Evolutionary conservation across 345 rosid genomes (phyloP).

Genomic region (Corchorus olitorius): DNA sequence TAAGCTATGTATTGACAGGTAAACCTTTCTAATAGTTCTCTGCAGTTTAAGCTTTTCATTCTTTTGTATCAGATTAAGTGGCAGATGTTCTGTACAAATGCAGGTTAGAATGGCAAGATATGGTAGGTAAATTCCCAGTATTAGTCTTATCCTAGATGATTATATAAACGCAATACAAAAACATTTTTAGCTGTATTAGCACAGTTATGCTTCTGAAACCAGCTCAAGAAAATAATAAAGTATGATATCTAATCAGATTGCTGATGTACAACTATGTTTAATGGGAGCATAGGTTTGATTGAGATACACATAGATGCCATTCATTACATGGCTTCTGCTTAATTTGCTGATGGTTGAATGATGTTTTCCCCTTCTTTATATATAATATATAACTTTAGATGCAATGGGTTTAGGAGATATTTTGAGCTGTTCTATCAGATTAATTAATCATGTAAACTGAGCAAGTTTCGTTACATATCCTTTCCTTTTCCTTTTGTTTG

Average conservation of each 20-base stretch:
- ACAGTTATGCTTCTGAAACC: too few relatives aligned
- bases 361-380: not conserved
- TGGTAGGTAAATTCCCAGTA: not conserved
- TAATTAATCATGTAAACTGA: not conserved
- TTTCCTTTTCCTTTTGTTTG: too few relatives aligned
- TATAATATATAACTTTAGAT: not conserved
- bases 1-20: too few relatives aligned
- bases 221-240: too few relatives aligned
- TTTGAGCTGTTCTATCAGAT: not conserved
- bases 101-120: not conserved
- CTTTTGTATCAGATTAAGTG: not conserved
- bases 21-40: slow-evolving; percentile 20
- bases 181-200: not conserved
- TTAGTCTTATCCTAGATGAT: not conserved
- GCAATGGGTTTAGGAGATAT: too few relatives aligned
- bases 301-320: not conserved
- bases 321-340: not conserved
- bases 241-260: not conserved
- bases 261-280: not conserved
- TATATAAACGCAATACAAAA: not conserved
- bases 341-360: too few relatives aligned
- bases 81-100: not conserved
- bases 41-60: not conserved
- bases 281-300: slow-evolving; percentile 15
- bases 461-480: too few relatives aligned